Base-by-base conservation (phyloP, 2,329 filamentous ascomycete species). In the Akanthomyces muscarius region DNA sequence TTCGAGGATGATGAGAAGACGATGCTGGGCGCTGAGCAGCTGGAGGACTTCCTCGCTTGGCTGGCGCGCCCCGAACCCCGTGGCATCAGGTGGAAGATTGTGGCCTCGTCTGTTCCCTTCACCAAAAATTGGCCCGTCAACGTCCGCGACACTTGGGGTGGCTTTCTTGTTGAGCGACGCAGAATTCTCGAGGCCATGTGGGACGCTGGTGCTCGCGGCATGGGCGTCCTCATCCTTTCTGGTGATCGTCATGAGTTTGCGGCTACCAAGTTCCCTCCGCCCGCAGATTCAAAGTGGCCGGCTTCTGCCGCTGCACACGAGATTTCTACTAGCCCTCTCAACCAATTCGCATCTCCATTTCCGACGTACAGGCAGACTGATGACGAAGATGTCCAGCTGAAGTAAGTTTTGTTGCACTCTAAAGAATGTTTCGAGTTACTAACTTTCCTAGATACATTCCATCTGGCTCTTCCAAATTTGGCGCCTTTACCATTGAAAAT, bases 221-320 rank as follows among this genome's bases (percentile, higher is more conserved):
- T 89, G 6, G 91, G 93, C 28, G 88, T 98, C 8, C 83, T 97
- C 3, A 81, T 98, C 14, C 80, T 99, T 13, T 95, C 90, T 18
- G 95, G 95, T 0, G 95, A 99, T 71, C 83, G 95, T n/a, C 95
- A 99, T 72, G 95, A 99, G 74, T 98, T 98, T 74, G 95, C 91
- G 1, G 93, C 94, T 0, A 98, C 94, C 0, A 87, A 88, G 55
- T 89, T 89, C 77, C 89, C 81, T 18, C 87, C 83, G n/a, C 86
- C 81, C 65, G 80, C 68, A 59, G 81, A 78, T 66, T 85, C 86
- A 55, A 84, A 75, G 59, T 91, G 88, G 88, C 81, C 85, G 0
- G 77, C 85, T 55, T 82, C 76, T 48, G 84, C 86, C 1, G 82
- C 88, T 0, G 90, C 96, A 0, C 89, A 96, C 69, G 95, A 99